Evolutionary conservation across 164 flowering plant species (phyloP), one percentile per base, ranked within the genome.

Genomic region (Sextonia rubra): DNA sequence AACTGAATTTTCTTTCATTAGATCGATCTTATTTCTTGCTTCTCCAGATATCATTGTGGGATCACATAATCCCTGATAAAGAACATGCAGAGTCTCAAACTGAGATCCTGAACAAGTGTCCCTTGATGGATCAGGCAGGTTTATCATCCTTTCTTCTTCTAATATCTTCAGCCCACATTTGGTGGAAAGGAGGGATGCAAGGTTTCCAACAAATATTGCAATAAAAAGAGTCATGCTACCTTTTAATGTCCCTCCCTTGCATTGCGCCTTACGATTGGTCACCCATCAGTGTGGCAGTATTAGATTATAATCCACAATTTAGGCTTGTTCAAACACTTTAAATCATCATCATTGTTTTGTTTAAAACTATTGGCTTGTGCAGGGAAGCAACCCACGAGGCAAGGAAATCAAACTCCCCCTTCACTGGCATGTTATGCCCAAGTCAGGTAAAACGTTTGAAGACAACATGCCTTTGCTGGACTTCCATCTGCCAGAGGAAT

Each of bases 361-460:
- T 30, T 5, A 3, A 3, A 30, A 30, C 32, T 30, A 30, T 30
- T 30, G 32, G 24, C n/a, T 62, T 71, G 32, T 78, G 25, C 77
- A 78, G 77, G 80, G 80, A 71, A 78, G 72, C 75, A 66, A 78
- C 60, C 77, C 74, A 37, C 73, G 77, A 47, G 77, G 77, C 65
- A 78, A 71, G 52, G 64, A 69, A 48, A 48, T 74, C 70, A 71
- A 71, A 55, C 66, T 78, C 52, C 58, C 68, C 18, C 73, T 78
- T 47, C 77, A 74, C 66, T 78, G 80, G 80, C 68, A 77, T 60
- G 58, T 73, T 60, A 77, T 77, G 80, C 80, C 80, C 52, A 77
- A 77, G 77, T 62, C 69, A 29, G 77, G 77, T 30, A 70, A 60
- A 78, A 78, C 64, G 68, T 56, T 74, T 67, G 52, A 66, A 70